Evolutionary conservation across 495 filamentous ascomycete genomes (phyloP).

Genomic region (Trichoderma erinaceum): DNA sequence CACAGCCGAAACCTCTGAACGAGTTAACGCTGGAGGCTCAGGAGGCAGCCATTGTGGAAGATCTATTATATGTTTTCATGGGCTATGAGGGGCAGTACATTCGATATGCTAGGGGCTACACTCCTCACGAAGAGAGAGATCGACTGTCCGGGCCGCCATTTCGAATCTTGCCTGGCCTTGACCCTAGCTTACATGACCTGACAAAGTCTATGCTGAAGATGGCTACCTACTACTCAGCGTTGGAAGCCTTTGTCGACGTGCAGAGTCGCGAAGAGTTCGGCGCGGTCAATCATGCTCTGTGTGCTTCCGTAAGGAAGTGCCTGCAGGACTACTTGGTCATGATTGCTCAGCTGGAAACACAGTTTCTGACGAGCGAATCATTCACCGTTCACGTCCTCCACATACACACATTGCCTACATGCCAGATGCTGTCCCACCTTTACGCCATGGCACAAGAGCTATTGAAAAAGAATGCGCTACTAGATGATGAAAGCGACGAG

Average conservation of each 20-base stretch:
- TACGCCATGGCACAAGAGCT: constrained; percentile 84
- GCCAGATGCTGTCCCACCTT: constrained; percentile 81
- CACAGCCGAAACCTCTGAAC: constrained; percentile 66
- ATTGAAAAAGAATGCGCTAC: constrained; percentile 73
- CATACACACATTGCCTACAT: constrained; percentile 81
- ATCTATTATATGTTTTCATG: constrained; percentile 93
- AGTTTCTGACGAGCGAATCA: constrained; percentile 74
- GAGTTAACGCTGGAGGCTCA: constrained; percentile 72
- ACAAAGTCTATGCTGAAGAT: constrained; percentile 86
- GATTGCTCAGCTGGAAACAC: constrained; percentile 86
- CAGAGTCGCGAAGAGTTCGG: constrained; percentile 91
- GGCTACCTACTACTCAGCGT: constrained; percentile 85
- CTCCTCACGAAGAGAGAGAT: constrained; percentile 77
- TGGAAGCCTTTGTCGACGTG: constrained; percentile 90
- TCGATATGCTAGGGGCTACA: constrained; percentile 73
- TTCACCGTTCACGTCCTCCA: constrained; percentile 92
- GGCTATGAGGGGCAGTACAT: constrained; percentile 98
- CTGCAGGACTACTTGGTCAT: constrained; percentile 90
- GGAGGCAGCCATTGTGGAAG: constrained; percentile 80
- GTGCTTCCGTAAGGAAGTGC: constrained; percentile 83
- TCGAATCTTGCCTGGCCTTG: constrained; percentile 73
- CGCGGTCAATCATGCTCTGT: constrained; percentile 92
- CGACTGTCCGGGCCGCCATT: constrained; percentile 74
- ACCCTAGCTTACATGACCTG: constrained; percentile 85
- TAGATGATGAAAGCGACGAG: constrained; percentile 82